Evolutionary conservation across 2,329 filamentous ascomycete species (phyloP), one percentile per base, ranked within the genome.

Genomic region (Myotisia sp.): DNA sequence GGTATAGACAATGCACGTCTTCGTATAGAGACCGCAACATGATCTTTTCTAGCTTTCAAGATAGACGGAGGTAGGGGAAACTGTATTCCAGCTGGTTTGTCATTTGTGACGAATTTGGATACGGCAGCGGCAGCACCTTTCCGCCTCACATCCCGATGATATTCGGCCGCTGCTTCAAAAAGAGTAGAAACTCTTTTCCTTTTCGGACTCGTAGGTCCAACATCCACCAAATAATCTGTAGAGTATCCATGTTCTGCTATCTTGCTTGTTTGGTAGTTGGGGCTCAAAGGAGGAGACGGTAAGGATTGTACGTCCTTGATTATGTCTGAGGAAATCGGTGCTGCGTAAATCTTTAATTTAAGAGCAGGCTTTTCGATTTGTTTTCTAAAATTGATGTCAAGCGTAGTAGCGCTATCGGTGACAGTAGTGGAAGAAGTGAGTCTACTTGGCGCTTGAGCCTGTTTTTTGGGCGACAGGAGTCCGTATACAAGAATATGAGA

Each of bases 171-270:
- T 3, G 52, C 50, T 38, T 62, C 57, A 28, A 62, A 62, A 2
- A 62, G 46, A 1, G 51, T 59, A 24, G 55, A 53, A n/a, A 60
- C 55, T 22, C 58, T 51, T 43, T 60, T 61, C 27, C 58, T 50
- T 40, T 61, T 62, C 3, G 57, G 57, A 28, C 55, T 61, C 2
- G 56, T 58, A 33, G 48, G 47, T 9, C 53, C 41, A 3, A 33
- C 13, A 37, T 58, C 54, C 2, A 52, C 55, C 9, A 61, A 47
- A 28, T 61, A 60, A 26, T 59, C 49, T 10, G 52, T 53, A 41
- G 43, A 40, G 34, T 42, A 34, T 21, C 40, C 45, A 38, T 43
- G 23, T 14, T 32, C 31, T 6, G 34, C 35, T 21, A 22, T 17
- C 24, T 37, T 20, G 14, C 34, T 38, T 16, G 43, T 34, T 5